A percentile compares a stretch with the other conserved stretches of the same genome.
These are phyloP conservation scores for Phyllosticta capitalensis DNA, from an alignment of 2,329 filamentous ascomycete genomes.

Conservation along the genomic window DNA sequence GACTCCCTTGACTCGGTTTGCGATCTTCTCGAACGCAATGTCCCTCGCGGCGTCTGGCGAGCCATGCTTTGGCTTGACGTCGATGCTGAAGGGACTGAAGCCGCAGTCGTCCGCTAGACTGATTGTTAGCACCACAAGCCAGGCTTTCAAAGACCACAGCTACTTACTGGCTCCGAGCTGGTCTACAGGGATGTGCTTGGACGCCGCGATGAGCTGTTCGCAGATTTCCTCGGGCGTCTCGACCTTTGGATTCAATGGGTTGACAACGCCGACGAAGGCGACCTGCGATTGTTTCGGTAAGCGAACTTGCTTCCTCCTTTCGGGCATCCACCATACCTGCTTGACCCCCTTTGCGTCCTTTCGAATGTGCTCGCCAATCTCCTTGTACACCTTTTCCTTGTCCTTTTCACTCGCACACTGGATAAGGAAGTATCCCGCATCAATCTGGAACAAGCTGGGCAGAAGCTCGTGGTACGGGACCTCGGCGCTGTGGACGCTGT, in stretches of 20 bases:
- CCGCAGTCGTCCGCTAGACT: slow-evolving; percentile 21
- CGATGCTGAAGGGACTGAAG: slow-evolving; percentile 23
- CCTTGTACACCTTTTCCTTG: slow-evolving; percentile 21
- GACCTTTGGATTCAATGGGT: slow-evolving; percentile 21
- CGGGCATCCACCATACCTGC: slow-evolving; percentile 11
- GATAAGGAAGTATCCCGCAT: slow-evolving; percentile 27
- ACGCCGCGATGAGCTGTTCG: slow-evolving; percentile 19
- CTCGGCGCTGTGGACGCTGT: slow-evolving; percentile 23
- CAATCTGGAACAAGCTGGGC: slow-evolving; percentile 25
- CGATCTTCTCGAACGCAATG: slow-evolving; percentile 23
- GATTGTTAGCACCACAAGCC: neutral
- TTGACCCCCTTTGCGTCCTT: slow-evolving; percentile 23
- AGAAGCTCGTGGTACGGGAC: slow-evolving; percentile 24
- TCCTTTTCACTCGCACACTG: slow-evolving; percentile 22
- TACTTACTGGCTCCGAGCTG: slow-evolving; percentile 20
- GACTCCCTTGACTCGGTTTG: slow-evolving; percentile 19
- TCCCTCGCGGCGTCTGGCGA: slow-evolving; percentile 22
- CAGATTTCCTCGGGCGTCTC: slow-evolving; percentile 23
- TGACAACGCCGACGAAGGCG: slow-evolving; percentile 23
- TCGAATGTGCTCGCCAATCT: slow-evolving; percentile 20
- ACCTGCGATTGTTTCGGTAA: slow-evolving; percentile 11
- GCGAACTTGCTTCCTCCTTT: neutral
- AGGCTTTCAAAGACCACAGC: neutral
- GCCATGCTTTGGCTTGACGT: slow-evolving; percentile 23
- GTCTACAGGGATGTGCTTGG: slow-evolving; percentile 20